Percentiles rank a stretch among this genome's conserved stretches.
Evolutionary conservation across 2,329 filamentous ascomycete species (phyloP).

Genomic region (Aureobasidium sp.): DNA sequence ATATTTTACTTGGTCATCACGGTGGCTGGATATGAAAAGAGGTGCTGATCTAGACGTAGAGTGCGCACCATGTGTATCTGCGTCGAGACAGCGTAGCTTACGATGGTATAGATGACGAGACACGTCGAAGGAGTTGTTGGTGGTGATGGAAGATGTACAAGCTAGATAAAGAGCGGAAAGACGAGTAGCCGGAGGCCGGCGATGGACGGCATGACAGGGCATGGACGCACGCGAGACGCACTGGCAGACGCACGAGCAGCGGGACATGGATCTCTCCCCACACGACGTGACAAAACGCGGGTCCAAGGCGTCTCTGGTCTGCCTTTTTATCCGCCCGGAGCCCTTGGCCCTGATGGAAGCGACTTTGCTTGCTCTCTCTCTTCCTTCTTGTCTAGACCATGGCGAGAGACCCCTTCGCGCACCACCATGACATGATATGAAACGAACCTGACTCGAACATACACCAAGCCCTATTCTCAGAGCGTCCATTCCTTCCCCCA

Average conservation of each 20-base stretch:
- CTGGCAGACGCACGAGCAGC: not conserved
- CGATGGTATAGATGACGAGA: not conserved
- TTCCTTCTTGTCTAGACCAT: not conserved
- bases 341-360: not conserved
- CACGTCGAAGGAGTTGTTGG: not conserved
- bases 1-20: slow-evolving; percentile 18
- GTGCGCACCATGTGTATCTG: not conserved
- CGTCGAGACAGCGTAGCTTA: not conserved
- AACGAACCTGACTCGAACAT: not conserved
- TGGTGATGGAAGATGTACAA: not conserved
- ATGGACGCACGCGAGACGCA: not conserved
- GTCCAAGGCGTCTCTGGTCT: not conserved
- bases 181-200: not conserved
- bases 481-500: slow-evolving; percentile 4
- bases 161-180: not conserved
- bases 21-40: not conserved
- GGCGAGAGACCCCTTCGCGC: not conserved
- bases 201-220: not conserved
- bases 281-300: not conserved
- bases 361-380: not conserved
- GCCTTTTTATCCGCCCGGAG: not conserved
- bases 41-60: not conserved
- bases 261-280: slow-evolving; percentile 1
- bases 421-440: not conserved
- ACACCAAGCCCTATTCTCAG: not conserved